Evolutionary conservation across 2,329 filamentous ascomycete species (phyloP).

Genomic region (Ceratocystis cacaofunesta): DNA sequence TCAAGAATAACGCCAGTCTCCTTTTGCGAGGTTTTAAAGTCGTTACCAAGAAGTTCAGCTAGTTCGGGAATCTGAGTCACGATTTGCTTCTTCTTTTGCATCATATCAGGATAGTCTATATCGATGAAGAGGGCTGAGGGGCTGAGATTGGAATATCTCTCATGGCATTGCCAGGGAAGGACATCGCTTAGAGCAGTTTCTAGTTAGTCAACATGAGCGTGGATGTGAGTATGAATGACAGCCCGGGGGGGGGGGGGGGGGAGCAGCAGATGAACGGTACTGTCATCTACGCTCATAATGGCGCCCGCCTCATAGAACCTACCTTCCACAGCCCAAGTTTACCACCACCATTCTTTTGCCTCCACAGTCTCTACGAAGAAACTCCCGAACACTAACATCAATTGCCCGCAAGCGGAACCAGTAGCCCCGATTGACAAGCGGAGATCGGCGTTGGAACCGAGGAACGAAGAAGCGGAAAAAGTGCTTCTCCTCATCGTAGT

Average conservation of each 20-base stretch:
- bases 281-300: neutral
- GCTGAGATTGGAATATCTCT: constrained; percentile 46
- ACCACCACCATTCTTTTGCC: constrained; percentile 56
- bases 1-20: constrained; percentile 37
- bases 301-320: constrained; percentile 25
- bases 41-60: constrained; percentile 23
- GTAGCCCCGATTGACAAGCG: constrained; percentile 80
- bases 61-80: constrained; percentile 51
- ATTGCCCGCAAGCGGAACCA: constrained; percentile 75
- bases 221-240: neutral
- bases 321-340: constrained; percentile 85
- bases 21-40: constrained; percentile 23
- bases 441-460: constrained; percentile 69
- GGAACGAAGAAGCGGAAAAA: constrained; percentile 80
- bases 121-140: constrained; percentile 57
- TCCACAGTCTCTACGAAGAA: constrained; percentile 37
- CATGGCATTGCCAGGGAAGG: constrained; percentile 68
- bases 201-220: constrained; percentile 7
- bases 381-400: constrained; percentile 57
- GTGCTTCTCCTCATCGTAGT: constrained; percentile 61
- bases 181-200: constrained; percentile 49
- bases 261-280: neutral
- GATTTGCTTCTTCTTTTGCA: constrained; percentile 55
- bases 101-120: constrained; percentile 70
- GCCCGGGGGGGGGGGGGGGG: neutral